A percentile compares a stretch with the other conserved stretches of the same genome.
These are phyloP conservation scores for Camellia oleifera DNA, from an alignment of 179 eudicot genomes.

Conservation along the genomic window DNA sequence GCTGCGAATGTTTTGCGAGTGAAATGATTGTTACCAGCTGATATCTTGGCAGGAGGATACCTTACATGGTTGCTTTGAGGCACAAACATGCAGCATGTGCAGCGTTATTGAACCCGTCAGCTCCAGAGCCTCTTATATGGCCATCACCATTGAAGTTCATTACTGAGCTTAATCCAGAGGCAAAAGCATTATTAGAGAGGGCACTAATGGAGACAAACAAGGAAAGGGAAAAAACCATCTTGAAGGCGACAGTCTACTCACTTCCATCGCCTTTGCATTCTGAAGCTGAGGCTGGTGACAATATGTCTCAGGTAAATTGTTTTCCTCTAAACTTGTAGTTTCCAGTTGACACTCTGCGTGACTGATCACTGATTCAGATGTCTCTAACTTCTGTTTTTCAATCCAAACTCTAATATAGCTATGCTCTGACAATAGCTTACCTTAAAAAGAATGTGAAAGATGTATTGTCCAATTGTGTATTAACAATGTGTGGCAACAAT, in stretches of 20 bases:
- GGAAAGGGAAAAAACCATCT: slow-evolving; percentile 75
- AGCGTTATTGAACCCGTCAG: slow-evolving; percentile 72
- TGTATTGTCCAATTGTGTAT: no score
- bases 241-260: slow-evolving; percentile 59
- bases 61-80: slow-evolving; percentile 70
- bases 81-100: slow-evolving; percentile 66
- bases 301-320: slow-evolving; percentile 62
- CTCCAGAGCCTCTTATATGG: slow-evolving; percentile 92
- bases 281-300: slow-evolving; percentile 52
- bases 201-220: slow-evolving; percentile 77
- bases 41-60: slow-evolving; percentile 63
- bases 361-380: no score
- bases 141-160: slow-evolving; percentile 88
- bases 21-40: not conserved
- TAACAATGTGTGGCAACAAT: no score
- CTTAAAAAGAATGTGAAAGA: not conserved
- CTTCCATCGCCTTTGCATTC: slow-evolving; percentile 55
- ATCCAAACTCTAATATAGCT: not conserved
- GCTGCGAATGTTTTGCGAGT: not conserved
- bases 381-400: not conserved
- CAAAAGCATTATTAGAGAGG: slow-evolving; percentile 67
- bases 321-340: not conserved
- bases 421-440: not conserved
- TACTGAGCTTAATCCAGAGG: slow-evolving; percentile 77
- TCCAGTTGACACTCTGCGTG: no score